Conservation (phyloP, 805 yeast genomes). For the Candida succiphila region DNA sequence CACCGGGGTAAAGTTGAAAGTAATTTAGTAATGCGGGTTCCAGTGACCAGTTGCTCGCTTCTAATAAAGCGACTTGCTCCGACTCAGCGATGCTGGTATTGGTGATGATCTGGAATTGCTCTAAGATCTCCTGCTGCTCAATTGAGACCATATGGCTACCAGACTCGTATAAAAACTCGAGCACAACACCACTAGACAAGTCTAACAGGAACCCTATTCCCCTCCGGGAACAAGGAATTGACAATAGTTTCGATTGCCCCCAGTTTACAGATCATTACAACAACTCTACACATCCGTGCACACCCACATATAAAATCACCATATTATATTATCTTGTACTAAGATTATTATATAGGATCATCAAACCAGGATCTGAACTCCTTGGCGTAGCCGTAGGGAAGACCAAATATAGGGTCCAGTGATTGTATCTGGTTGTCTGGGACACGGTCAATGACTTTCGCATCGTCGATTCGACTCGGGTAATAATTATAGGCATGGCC, state of each 20-base stretch:
- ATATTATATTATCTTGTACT: too few species aligned
- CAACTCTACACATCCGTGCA: too few species aligned
- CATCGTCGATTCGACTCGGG: constrained; percentile 9
- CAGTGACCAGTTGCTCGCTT: constrained; percentile 15
- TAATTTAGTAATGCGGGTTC: constrained; percentile 16
- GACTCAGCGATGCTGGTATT: constrained; percentile 6
- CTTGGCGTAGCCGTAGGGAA: constrained; percentile 34
- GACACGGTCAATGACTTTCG: constrained; percentile 9
- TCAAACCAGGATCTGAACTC: too few species aligned
- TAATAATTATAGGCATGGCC: constrained; percentile 21
- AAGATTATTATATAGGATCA: too few species aligned
- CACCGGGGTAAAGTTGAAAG: constrained; percentile 12
- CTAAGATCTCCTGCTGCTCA: constrained; percentile 9
- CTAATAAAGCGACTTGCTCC: constrained; percentile 12
- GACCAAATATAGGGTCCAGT: constrained; percentile 50
- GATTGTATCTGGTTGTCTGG: constrained; percentile 15
- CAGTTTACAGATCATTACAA: too few species aligned
- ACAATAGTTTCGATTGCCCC: too few species aligned
- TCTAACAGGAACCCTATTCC: too few species aligned
- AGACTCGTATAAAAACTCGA: too few species aligned
- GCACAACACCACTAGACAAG: too few species aligned
- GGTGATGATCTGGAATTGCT: constrained; percentile 12
- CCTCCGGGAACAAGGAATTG: too few species aligned
- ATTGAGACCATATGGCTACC: neutral
- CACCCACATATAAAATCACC: too few species aligned